phyloP scores from a whole-genome alignment of 2,329 filamentous ascomycete species.

The Microdochium trichocladiopsis region DNA sequence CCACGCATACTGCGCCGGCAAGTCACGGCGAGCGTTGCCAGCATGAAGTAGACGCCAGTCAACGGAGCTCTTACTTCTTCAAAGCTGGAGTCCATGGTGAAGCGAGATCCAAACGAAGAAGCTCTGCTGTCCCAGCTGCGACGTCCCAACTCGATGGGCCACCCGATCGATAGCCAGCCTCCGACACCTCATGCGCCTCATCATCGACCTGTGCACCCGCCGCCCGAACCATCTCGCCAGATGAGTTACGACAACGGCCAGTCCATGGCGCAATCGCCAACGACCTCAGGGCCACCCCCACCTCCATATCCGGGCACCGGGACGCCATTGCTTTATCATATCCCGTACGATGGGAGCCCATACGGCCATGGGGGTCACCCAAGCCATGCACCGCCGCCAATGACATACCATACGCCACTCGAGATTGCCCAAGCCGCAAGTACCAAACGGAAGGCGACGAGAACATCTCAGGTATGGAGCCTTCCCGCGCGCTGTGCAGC shows the following conservation, averaged over 20 bases:
- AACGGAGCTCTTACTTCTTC: conserved; percentile 34
- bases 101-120: conserved; percentile 47
- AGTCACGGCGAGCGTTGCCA: conserved; percentile 46
- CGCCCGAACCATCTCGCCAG: conserved; percentile 41
- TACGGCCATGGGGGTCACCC: conserved; percentile 5
- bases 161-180: conserved; percentile 25
- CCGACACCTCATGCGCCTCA: conserved; percentile 26
- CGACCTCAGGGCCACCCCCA: conserved; percentile 27
- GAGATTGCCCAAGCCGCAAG: conserved; percentile 35
- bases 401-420: conserved; percentile 15
- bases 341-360: conserved; percentile 21
- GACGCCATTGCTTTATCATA: conserved; percentile 29
- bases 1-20: conserved; percentile 21
- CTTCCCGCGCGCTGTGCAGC: neutral
- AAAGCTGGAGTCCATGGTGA: conserved; percentile 45
- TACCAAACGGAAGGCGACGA: conserved; percentile 55
- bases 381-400: conserved; percentile 21
- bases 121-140: conserved; percentile 32
- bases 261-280: conserved; percentile 36
- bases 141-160: conserved; percentile 44
- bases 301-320: conserved; percentile 31
- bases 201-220: conserved; percentile 26
- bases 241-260: conserved; percentile 45
- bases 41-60: conserved; percentile 48
- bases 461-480: conserved; percentile 51